Base-by-base conservation (phyloP, 2,329 filamentous ascomycete genomes). In the Plenodomus tracheiphilus region DNA sequence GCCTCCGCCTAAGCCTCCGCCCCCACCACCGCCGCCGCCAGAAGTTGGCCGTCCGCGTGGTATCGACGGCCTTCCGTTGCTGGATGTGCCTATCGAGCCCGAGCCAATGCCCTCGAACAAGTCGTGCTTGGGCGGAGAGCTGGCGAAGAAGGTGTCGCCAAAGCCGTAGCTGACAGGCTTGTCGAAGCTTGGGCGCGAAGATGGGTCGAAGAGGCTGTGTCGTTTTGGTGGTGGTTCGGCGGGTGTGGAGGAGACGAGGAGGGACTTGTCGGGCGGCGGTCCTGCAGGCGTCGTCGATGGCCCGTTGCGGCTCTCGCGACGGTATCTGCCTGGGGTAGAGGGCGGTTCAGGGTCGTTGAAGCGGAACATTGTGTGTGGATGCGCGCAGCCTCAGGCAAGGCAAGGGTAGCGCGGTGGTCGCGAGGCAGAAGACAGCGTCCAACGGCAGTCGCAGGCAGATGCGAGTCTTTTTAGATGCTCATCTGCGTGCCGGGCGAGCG, bases 261-360 rank as follows among this genome's bases (percentile, higher is more conserved):
- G 53, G 18, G 58, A 58, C 10, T 52, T 41, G 38, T 79, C 80
- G 20, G 81, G 81, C 1, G 82, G 81, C 49, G 75, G 77, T 35
- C 81, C 82, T 39, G 79, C 80, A 43, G 82, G 82, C 15, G 82
- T 85, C 17, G 81, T 83, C 5, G 82, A 84, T 38, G 79, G 74
- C 35, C 71, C 68, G 53, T 63, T 51, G 43, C 58, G 59, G 43
- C 57, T 58, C n/a, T 61, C 54, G 53, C 59, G 61, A 48, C 55
- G 59, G 41, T 58, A 56, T 32, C 61, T 61, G 41, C 64, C 63
- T 32, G 70, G 71, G 7, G 70, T 73, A 7, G 71, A 72, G 38
- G 72, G 71, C 28, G 71, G 65, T 36, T 64, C 60, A 9, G 68
- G 64, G 35, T 59, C 62, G 11, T 65, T 63, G 25, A 66, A 65